A percentile compares a stretch with the other conserved stretches of the same genome.
phyloP scores from a whole-genome alignment of 192 early-diverging fungal genomes.

The Lobosporangium transversale region DNA sequence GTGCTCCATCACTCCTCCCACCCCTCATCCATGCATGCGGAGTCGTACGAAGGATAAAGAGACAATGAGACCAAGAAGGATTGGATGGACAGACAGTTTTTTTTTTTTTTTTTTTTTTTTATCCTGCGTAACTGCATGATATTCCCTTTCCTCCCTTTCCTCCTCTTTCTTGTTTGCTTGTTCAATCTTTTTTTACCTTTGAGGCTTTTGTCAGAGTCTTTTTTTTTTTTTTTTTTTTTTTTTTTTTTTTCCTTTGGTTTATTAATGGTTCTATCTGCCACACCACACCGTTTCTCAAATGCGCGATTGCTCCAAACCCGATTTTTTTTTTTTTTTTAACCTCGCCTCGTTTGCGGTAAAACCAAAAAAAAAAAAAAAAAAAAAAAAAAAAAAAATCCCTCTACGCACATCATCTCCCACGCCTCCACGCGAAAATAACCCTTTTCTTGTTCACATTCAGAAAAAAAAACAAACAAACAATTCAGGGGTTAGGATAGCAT shows the following conservation, averaged over 20 bases:
- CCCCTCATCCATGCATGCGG: not conserved
- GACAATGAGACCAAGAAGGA: conserved; percentile 3
- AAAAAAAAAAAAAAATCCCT: no score
- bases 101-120: no score
- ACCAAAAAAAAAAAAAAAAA: no score
- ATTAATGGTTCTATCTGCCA: not conserved
- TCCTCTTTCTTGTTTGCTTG: no score
- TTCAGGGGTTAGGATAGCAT: not conserved
- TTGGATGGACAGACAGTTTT: no score
- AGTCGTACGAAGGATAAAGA: not conserved
- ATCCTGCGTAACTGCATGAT: conserved; percentile 2
- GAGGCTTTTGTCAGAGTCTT: not conserved
- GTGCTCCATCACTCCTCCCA: not conserved
- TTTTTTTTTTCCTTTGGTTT: not conserved
- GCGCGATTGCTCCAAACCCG: no score
- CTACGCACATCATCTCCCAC: not conserved
- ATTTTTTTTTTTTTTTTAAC: no score
- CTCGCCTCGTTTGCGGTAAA: no score
- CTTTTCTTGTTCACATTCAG: conserved; percentile 14
- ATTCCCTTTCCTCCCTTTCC: not conserved
- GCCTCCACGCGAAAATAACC: not conserved
- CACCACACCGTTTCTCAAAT: no score
- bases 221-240: not conserved
- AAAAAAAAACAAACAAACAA: conserved; percentile 10
- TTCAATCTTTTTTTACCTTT: conserved; percentile 1